Evolutionary conservation across 805 yeast genomes (phyloP), one percentile per base, ranked within the genome.

Genomic region (Wickerhamiella domercqiae): DNA sequence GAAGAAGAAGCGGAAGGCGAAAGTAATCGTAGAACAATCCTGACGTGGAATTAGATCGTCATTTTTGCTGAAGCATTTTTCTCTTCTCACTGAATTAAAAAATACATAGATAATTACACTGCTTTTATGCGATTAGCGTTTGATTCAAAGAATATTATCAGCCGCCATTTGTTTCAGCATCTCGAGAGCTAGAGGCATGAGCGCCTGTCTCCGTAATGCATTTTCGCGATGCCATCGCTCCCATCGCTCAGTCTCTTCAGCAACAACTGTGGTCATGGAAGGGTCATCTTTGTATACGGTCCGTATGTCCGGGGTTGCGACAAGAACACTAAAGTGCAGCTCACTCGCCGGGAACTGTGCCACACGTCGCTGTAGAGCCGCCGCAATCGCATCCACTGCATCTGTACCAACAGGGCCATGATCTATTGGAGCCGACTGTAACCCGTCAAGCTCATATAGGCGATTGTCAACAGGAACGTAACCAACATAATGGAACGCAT

Each of bases 361-460:
- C 13, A 75, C 66, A 29, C 80, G 58, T 14, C 62, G 54, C 39
- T 52, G 58, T 7, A 75, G 49, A 2, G 72, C 69, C 7, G 49
- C 47, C 5, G 72, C 66, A 43, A 63, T 60, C 29, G 51, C 52
- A 29, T 56, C 53, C 35, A 70, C 64, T 35, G 68, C 68, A 13
- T 63, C 63, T 15, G 26, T 9, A 4, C 16, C 22, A 16, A 38
- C 15, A 6, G 24, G 21, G 5, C 68, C 68, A 47, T 74, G 80
- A 36, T 54, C 56, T 29, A 75, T 71, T 2, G 81, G 79, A 32
- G 53, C 64, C 17, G 56, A 58, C 39, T 68, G 70, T 36, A 75
- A 58, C 1, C 82, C 82, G 50, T 75, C 82, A 35, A 75, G 55
- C 48, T 75, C 82, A 49, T 70, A 71, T 11, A 75, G 57, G 22